These are phyloP conservation scores for Plasmodium adleri DNA, from an alignment of 169 alveolate genomes.

Conservation along the genomic window DNA sequence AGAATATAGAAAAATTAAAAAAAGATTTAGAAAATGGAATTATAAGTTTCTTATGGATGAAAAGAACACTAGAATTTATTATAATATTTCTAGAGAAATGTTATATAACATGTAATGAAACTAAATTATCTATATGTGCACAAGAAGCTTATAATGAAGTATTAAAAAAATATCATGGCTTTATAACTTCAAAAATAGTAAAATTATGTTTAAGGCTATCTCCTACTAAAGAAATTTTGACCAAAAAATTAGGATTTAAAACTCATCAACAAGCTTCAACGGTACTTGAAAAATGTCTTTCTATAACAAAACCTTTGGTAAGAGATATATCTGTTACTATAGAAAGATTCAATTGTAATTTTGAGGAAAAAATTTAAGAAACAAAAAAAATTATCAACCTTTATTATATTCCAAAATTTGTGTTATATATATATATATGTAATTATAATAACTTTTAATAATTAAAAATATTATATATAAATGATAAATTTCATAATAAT, in stretches of 20 bases:
- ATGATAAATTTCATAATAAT: too few relatives aligned
- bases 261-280: conserved; percentile 26
- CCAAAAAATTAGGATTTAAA: conserved; percentile 33
- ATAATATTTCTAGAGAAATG: conserved; percentile 71
- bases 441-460: not conserved
- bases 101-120: conserved; percentile 40
- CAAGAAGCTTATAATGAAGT: conserved; percentile 69
- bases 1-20: conserved; percentile 58
- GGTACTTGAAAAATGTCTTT: conserved; percentile 31
- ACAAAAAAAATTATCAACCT: not conserved
- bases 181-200: conserved; percentile 47
- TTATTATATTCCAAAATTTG: too few relatives aligned
- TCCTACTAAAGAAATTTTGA: conserved; percentile 47
- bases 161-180: conserved; percentile 65
- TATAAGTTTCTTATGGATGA: conserved; percentile 71
- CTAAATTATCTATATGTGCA: conserved; percentile 58
- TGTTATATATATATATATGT: not conserved
- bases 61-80: conserved; percentile 69
- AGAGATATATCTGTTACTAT: conserved; percentile 58
- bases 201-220: conserved; percentile 44
- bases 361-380: conserved; percentile 44
- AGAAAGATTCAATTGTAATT: conserved; percentile 39
- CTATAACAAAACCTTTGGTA: conserved; percentile 39
- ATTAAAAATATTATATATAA: not conserved
- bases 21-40: conserved; percentile 57